phyloP scores from a whole-genome alignment of 1,139 yeast species.

The Magnusiomyces tetraspermus region DNA sequence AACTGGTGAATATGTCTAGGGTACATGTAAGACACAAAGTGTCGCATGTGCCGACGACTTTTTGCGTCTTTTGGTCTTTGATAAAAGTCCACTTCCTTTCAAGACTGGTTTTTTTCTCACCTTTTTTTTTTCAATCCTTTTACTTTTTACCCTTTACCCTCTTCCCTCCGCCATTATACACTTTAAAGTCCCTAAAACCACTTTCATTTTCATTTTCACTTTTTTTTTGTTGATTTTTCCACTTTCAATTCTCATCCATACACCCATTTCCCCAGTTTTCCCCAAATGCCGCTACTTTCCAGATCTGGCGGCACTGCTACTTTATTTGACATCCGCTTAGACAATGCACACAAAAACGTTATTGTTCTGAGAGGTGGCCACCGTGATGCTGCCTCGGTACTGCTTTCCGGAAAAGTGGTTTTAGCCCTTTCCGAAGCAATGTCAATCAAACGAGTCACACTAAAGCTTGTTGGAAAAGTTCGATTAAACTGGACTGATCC shows the following conservation, averaged over 20 bases:
- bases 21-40: no score
- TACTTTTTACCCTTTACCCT: no score
- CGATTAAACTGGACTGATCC: slow-evolving; percentile 38
- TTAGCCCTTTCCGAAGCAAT: slow-evolving; percentile 71
- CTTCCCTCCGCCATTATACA: no score
- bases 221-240: neutral
- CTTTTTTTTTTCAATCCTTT: no score
- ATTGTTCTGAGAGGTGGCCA: slow-evolving; percentile 70
- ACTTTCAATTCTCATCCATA: neutral
- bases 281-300: slow-evolving; percentile 5
- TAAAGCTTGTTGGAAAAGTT: slow-evolving; percentile 58
- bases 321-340: slow-evolving; percentile 52
- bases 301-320: slow-evolving; percentile 22
- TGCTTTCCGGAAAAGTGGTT: slow-evolving; percentile 69
- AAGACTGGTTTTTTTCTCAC: no score
- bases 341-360: slow-evolving; percentile 71
- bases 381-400: slow-evolving; percentile 67
- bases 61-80: no score
- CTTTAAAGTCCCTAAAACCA: no score
- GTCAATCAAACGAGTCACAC: slow-evolving; percentile 50
- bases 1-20: no score
- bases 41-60: no score
- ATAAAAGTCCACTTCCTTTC: no score
- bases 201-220: neutral
- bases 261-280: neutral